Percentiles rank a stretch among this genome's conserved stretches.
Conservation (phyloP, 106 monocot genomes). For the Gastrodia elata region DNA sequence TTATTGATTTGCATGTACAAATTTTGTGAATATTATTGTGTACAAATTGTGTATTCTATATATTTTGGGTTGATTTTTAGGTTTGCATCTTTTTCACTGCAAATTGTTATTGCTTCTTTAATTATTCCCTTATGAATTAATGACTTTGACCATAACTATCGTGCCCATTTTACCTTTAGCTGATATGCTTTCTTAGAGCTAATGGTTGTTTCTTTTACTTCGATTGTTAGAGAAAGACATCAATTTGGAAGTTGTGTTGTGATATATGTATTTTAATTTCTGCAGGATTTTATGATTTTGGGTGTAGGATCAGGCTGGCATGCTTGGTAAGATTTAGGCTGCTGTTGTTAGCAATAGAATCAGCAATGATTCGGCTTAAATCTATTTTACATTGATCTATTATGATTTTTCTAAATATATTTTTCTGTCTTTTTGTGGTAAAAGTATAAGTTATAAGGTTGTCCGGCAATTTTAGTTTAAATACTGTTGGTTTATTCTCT, state of each 20-base stretch:
- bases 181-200: background rate
- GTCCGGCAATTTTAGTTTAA: background rate
- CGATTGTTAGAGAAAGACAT: background rate
- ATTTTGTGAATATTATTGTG: no score
- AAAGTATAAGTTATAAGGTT: background rate
- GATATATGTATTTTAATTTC: constrained; percentile 64
- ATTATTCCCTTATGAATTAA: background rate
- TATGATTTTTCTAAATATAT: background rate
- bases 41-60: background rate
- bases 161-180: background rate
- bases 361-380: background rate
- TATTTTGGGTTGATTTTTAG: background rate
- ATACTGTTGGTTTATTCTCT: background rate
- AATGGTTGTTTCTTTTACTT: background rate
- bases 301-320: constrained; percentile 49
- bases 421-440: background rate
- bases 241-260: constrained; percentile 25
- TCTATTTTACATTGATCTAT: background rate
- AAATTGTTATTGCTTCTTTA: background rate
- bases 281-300: constrained; percentile 67
- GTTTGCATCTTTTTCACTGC: background rate
- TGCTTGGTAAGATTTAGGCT: constrained; percentile 56
- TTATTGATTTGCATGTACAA: no score
- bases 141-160: background rate
- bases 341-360: constrained; percentile 6